These are phyloP conservation scores for Metarhizium anisopliae DNA, from an alignment of 2,329 filamentous ascomycete genomes.

Conservation along the genomic window DNA sequence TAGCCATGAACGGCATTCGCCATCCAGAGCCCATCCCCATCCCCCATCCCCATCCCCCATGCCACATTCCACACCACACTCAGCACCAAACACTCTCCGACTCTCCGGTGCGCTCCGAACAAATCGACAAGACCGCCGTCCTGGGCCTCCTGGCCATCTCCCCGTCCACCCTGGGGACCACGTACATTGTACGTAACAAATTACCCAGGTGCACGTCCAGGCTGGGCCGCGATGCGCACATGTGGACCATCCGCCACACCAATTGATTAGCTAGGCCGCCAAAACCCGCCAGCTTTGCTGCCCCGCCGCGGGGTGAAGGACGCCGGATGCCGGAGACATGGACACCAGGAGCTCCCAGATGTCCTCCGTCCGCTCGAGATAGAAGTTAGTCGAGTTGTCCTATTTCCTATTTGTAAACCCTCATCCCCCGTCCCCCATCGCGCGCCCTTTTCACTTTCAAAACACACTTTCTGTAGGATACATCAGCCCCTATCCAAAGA, in stretches of 20 bases:
- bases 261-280: constrained; percentile 3
- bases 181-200: constrained; percentile 5
- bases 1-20: no score
- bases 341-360: not conserved
- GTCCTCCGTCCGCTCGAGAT: not conserved
- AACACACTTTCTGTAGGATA: not conserved
- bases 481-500: not conserved
- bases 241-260: not conserved
- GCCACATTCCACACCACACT: no score
- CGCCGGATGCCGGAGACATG: not conserved
- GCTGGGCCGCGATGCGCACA: not conserved
- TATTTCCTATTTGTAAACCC: not conserved
- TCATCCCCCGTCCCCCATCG: not conserved
- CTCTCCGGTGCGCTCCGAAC: constrained; percentile 1
- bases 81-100: no score
- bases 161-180: not conserved
- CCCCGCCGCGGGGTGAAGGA: constrained; percentile 7
- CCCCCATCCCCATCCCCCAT: no score
- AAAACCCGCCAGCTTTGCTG: not conserved
- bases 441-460: not conserved
- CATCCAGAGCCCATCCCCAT: no score
- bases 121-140: not conserved
- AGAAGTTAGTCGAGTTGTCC: no score
- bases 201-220: not conserved
- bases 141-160: no score